Evolutionary conservation across 352 stramenopile genomes (phyloP).

Genomic region (Pythium dissimile): DNA sequence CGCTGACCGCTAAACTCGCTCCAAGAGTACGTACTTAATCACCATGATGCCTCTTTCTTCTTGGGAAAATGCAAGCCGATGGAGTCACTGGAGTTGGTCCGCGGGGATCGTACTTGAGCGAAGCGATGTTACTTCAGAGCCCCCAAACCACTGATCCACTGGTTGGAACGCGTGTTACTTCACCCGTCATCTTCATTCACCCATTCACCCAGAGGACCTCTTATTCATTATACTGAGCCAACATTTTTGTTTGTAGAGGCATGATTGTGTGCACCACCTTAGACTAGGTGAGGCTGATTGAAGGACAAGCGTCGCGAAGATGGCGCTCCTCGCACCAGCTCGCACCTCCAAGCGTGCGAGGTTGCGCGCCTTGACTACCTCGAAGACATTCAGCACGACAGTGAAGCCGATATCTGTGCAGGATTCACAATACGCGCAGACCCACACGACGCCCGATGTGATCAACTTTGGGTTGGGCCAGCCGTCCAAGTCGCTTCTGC

Average conservation of each 20-base stretch:
- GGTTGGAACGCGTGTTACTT: conserved; percentile 73
- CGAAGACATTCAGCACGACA: not conserved
- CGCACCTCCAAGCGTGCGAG: no score
- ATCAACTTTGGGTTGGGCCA: conserved; percentile 88
- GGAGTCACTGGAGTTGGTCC: conserved; percentile 41
- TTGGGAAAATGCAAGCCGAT: conserved; percentile 88
- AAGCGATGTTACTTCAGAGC: conserved; percentile 46
- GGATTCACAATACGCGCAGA: conserved; percentile 65
- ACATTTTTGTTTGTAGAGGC: no score
- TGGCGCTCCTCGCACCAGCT: no score
- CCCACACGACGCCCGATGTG: conserved; percentile 47
- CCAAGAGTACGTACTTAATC: conserved; percentile 79
- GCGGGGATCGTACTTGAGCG: conserved; percentile 19
- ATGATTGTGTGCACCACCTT: not conserved
- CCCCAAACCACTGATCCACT: conserved; percentile 61
- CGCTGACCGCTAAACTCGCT: not conserved
- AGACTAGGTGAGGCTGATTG: no score
- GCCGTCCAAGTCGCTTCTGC: conserved; percentile 72
- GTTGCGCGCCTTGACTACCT: no score
- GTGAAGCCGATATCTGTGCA: conserved; percentile 31
- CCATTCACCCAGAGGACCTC: conserved; percentile 16
- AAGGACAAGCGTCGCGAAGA: no score
- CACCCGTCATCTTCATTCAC: conserved; percentile 22
- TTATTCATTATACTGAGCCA: no score
- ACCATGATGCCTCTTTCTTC: conserved; percentile 88